Base-by-base conservation (phyloP, 805 yeast genomes). In the Saturnispora zaruensis region DNA sequence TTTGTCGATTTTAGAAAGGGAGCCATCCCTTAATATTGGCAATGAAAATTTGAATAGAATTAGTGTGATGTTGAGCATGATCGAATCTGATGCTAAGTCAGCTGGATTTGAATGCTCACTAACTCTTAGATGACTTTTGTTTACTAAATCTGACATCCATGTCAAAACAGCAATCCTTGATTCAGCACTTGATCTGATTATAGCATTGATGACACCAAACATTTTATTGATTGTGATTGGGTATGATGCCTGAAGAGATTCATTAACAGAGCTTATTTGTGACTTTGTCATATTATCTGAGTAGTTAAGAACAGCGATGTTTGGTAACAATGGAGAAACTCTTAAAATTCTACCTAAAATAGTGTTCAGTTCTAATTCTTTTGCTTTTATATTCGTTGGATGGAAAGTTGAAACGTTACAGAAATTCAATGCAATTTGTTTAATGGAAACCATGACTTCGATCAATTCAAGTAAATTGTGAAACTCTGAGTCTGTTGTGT, bases 51-150 rank as follows among this genome's bases (percentile, higher is more conserved):
- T 79, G 52, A 84, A 74, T 53, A 89, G 67, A 1, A 90, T 70
- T 53, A 79, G 62, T 0, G 89, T 72, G 16, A 88, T 73, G 66
- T 91, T 91, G 48, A 82, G 71, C 85, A 89, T 84, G 53, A 93
- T 76, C 1, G 88, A 88, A 68, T 91, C 88, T 6, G 87, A 73
- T 1, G 95, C 81, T 46, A 86, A 69, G 50, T 79, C 76, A 14
- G 72, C 70, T 11, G 78, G 76, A 57, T 84, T 81, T 3, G 90
- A 84, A 63, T 87, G 95, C 55, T 84, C 81, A 47, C 96, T 96
- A 58, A 87, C 77, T 67, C 98, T 80, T 56, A 87, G 75, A 65
- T 89, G 97, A 62, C 90, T 89, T 46, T 77, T 74, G 59, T 91
- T 87, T n/a, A 87, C 76, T 38, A 88, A 73, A 25, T 74, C 75